These are phyloP conservation scores for Raffaelea arxii DNA, from an alignment of 2,329 filamentous ascomycete species.

Conservation along the genomic window DNA sequence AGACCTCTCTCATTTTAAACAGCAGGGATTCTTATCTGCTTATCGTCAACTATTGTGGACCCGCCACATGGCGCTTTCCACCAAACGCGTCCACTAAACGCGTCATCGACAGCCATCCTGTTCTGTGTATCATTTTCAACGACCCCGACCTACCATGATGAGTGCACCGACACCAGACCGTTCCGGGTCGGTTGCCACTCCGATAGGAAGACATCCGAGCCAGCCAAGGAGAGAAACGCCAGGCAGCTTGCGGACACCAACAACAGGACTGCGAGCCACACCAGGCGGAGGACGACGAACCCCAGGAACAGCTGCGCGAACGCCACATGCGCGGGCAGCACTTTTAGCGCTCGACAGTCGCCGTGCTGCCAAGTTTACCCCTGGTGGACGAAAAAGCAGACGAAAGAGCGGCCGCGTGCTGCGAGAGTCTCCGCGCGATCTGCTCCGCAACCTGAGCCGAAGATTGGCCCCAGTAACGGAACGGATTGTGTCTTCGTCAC, in stretches of 20 bases:
- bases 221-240: too few relatives aligned
- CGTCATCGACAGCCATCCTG: too few relatives aligned
- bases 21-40: too few relatives aligned
- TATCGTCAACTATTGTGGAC: too few relatives aligned
- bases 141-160: too few relatives aligned
- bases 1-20: too few relatives aligned
- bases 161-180: too few relatives aligned
- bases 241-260: constrained; percentile 11
- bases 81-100: too few relatives aligned
- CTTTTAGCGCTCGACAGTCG: constrained; percentile 48
- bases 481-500: constrained; percentile 36
- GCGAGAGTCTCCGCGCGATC: constrained; percentile 44
- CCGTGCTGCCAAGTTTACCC: constrained; percentile 49
- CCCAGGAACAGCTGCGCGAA: constrained; percentile 31
- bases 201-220: too few relatives aligned
- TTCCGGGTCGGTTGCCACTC: too few relatives aligned
- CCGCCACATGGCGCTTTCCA: too few relatives aligned
- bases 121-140: too few relatives aligned
- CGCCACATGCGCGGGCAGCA: constrained; percentile 53
- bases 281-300: constrained; percentile 20
- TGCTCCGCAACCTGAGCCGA: constrained; percentile 44
- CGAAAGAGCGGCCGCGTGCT: constrained; percentile 46
- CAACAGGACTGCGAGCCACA: constrained; percentile 1
- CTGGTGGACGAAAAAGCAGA: constrained; percentile 38
- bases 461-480: constrained; percentile 40